Evolutionary conservation across 345 rosid genomes (phyloP), one percentile per base, ranked within the genome.

Genomic region (Sapria himalayana): DNA sequence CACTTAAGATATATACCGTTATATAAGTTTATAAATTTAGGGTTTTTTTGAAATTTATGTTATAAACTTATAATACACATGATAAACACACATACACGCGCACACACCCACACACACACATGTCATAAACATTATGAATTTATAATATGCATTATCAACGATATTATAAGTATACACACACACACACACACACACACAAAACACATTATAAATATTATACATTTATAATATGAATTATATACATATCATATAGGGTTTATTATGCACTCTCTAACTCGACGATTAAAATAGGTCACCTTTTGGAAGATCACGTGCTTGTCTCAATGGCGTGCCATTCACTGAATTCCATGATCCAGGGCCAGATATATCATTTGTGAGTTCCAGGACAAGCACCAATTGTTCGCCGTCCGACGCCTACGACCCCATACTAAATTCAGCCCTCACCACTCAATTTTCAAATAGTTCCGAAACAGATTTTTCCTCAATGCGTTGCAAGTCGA

Each of bases 321-420:
- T 36, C 5, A 4, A 39, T 15, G 42, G 46, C 22, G 69, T 58
- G 54, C 44, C 73, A 24, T 61, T 56, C 8, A 46, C 25, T 6
- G 76, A 76, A 38, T 57, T 67, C 19, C 45, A 70, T 15, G 94
- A 81, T 31, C 13, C 74, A 1, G 91, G 74, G 18, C 56, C 73
- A 3, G 92, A 89, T 46, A 72, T 82, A 52, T 72, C 95, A 31
- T 74, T 72, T 50, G 72, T 82, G 55, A 79, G 92, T 76, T 74
- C 92, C 0, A 57, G 94, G 52, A 76, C 91, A 19, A 89, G 94
- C 73, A 63, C 67, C 2, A 77, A 70, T 9, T 32, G 61, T 29
- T 16, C 55, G 31, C 66, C 70, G 29, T 66, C 78, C 22, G 49
- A 52, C 33, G 24, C 65, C 48, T 63, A 55, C 6, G 92, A 81